phyloP scores from a whole-genome alignment of 1,284 basidiomycete species.

The Leccinum pachyderme region DNA sequence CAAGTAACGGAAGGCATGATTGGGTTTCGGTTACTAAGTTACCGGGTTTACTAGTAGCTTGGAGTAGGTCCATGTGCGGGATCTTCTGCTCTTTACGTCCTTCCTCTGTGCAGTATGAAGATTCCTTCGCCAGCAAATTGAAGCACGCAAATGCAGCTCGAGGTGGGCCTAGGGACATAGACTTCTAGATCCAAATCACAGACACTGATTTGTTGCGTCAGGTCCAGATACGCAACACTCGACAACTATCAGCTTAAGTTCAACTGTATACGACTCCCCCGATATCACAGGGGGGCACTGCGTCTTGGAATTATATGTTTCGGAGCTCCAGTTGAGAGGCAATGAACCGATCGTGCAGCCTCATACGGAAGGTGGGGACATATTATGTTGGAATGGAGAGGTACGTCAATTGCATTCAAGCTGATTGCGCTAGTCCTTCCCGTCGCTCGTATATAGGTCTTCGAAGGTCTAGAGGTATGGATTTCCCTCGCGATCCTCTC shows the following conservation, averaged over 20 bases:
- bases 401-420: constrained; percentile 39
- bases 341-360: constrained; percentile 65
- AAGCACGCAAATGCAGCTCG: constrained; percentile 46
- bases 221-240: constrained; percentile 61
- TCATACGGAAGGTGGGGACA: constrained; percentile 54
- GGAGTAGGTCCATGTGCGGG: constrained; percentile 48
- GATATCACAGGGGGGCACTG: constrained; percentile 19
- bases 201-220: constrained; percentile 24
- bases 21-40: not conserved
- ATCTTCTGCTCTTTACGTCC: constrained; percentile 41
- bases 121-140: constrained; percentile 35
- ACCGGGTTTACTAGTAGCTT: not conserved
- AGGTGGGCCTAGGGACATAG: constrained; percentile 37
- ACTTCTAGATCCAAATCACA: not conserved
- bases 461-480: constrained; percentile 68
- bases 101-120: constrained; percentile 9
- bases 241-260: constrained; percentile 16
- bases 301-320: constrained; percentile 57
- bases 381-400: constrained; percentile 92
- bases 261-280: constrained; percentile 5
- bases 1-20: not conserved
- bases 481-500: not conserved
- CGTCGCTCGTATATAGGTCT: constrained; percentile 50
- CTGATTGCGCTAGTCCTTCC: constrained; percentile 1
- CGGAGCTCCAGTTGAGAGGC: constrained; percentile 81